A percentile compares a stretch with the other conserved stretches of the same genome.
Evolutionary conservation across 2,329 filamentous ascomycete species (phyloP).

Genomic region (Fusarium agapanthi): DNA sequence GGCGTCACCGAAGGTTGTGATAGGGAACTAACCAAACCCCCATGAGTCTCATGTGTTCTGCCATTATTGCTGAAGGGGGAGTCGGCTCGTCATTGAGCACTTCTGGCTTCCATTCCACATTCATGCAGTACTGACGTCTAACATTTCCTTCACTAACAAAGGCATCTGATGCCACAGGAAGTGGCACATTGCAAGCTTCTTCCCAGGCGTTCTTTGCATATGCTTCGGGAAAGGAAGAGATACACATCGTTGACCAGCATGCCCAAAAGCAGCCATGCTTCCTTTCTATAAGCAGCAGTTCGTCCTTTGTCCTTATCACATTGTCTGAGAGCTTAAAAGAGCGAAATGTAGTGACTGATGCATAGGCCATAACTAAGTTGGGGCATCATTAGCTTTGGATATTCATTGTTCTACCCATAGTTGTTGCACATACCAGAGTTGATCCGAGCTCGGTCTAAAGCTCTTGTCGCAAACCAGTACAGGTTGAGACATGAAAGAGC

Average conservation of each 20-base stretch:
- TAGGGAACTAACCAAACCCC: neutral
- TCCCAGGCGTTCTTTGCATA: neutral
- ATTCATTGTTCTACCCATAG: rapidly evolving
- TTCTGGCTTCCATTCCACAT: neutral
- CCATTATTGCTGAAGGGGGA: neutral
- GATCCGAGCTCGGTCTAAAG: neutral
- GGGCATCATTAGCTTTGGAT: neutral
- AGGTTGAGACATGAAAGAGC: neutral
- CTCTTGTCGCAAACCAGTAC: neutral
- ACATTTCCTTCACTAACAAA: neutral
- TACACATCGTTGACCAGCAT: neutral
- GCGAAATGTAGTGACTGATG: neutral
- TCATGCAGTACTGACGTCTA: neutral
- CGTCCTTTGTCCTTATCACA: rapidly evolving
- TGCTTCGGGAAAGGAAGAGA: neutral
- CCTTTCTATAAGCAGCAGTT: neutral
- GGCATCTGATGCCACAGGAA: neutral
- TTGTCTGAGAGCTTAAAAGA: rapidly evolving
- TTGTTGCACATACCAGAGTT: neutral
- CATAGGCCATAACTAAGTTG: neutral
- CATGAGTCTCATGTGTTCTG: neutral
- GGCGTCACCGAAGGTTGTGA: rapidly evolving
- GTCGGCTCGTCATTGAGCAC: rapidly evolving
- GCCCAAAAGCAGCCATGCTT: neutral
- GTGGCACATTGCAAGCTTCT: neutral